Evolutionary conservation across 2,329 filamentous ascomycete genomes (phyloP), one percentile per base, ranked within the genome.

Genomic region (Apiospora marii): DNA sequence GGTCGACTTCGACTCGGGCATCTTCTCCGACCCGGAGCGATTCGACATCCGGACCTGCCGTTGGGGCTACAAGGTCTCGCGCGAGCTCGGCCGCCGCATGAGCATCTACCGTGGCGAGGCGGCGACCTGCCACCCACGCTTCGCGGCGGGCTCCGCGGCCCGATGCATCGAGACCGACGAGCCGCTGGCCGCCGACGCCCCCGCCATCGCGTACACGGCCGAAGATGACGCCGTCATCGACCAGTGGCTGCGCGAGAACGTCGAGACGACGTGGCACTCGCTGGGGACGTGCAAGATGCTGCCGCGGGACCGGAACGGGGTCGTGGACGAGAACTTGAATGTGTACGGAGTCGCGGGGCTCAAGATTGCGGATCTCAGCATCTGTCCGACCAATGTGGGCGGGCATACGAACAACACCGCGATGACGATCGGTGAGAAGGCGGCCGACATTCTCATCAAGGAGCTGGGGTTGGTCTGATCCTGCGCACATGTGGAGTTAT

Each of bases 21-120:
- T 86, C 79, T 84, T 92, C 44, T 85, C 80, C 13, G 87, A 91
- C 71, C 76, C 81, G 22, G 75, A 74, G 78, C 46, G 76, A 68
- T 69, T 89, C 24, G 90, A 92, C 75, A 49, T 91, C 43, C 87
- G 87, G 78, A 88, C 86, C 76, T 86, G 89, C 14, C 75, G 90
- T 12, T 92, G 90, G 90, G 86, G 83, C 0, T 93, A 93, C 83
- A 93, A 93, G 80, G 88, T 87, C 76, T 84, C 85, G n/a, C 88
- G 91, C 3, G 90, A 92, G 79, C 86, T 92, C 70, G 82, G 85
- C 27, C 87, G 90, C 3, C 87, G 89, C 22, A 87, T 88, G 77
- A 80, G 84, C 2, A 83, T 85, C 72, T 91, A 87, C 80, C 76
- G 83, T 71, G 83, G 89, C 77, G 84, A 88, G 76, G 48, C 85